Evolutionary conservation across 768 basidiomycete species (phyloP).

Genomic region (Mycena albidolilacea): DNA sequence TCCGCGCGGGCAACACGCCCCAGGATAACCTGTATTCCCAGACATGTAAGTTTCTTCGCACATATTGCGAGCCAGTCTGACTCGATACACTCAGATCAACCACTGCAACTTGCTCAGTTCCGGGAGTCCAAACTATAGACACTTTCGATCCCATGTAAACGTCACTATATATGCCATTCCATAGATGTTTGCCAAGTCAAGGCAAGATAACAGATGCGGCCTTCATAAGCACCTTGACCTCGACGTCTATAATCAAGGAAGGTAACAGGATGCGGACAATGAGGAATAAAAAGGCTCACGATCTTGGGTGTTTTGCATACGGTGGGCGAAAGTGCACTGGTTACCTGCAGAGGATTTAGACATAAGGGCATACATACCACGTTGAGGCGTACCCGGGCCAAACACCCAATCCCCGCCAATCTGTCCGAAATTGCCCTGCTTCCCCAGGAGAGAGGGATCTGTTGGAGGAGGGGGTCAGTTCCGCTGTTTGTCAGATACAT

Average conservation of each 20-base stretch:
- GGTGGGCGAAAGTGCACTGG: conserved; percentile 64
- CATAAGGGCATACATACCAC: background rate
- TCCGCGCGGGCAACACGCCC: conserved; percentile 47
- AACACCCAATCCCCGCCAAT: conserved; percentile 77
- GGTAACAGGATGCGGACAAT: background rate
- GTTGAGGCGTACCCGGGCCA: conserved; percentile 63
- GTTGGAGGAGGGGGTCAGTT: conserved; percentile 44
- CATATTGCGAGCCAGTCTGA: conserved; percentile 1
- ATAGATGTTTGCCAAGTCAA: background rate
- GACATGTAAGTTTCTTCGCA: conserved; percentile 47
- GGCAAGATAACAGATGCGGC: conserved; percentile 52
- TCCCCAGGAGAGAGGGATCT: conserved; percentile 65
- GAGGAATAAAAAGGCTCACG: conserved; percentile 56
- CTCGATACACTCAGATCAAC: conserved; percentile 44
- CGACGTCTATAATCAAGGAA: conserved; percentile 54
- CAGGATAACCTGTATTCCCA: conserved; percentile 48
- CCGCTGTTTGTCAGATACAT: no score
- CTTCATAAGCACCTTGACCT: conserved; percentile 65
- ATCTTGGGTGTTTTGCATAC: conserved; percentile 77
- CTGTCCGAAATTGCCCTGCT: conserved; percentile 74
- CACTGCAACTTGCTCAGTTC: conserved; percentile 46
- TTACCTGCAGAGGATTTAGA: conserved; percentile 49
- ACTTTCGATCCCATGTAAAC: background rate
- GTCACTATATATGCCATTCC: background rate
- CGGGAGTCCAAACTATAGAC: conserved; percentile 29